Evolutionary conservation across 192 early-diverging fungal species (phyloP).

Genomic region (Rhizophagus sp.): DNA sequence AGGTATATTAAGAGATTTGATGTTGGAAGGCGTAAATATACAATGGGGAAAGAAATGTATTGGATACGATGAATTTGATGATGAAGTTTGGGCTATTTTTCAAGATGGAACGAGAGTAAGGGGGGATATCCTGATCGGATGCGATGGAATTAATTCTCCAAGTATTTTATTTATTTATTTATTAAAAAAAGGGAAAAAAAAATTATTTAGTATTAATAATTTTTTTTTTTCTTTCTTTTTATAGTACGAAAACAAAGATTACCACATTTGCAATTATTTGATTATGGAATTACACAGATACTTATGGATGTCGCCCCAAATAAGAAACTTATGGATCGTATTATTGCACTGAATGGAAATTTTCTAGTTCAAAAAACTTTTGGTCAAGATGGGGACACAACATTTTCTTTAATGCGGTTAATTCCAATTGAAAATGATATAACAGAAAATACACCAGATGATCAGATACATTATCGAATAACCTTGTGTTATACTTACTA

Average conservation of each 20-base stretch:
- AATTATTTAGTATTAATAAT: too few species aligned
- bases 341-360: background rate
- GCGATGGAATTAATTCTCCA: slow-evolving; percentile 17
- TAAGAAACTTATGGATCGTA: background rate
- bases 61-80: slow-evolving; percentile 6
- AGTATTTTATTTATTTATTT: slow-evolving; percentile 1
- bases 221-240: background rate
- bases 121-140: slow-evolving; percentile 12
- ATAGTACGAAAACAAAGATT: slow-evolving; percentile 14
- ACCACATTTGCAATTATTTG: background rate
- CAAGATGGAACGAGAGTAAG: slow-evolving; percentile 7
- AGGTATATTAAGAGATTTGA: background rate
- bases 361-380: background rate
- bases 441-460: background rate
- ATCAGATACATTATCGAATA: background rate
- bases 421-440: slow-evolving; percentile 7
- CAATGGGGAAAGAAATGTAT: slow-evolving; percentile 15
- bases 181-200: too few species aligned
- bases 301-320: background rate
- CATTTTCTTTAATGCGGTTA: background rate
- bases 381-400: background rate
- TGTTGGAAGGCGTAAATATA: background rate
- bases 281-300: background rate
- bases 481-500: background rate
- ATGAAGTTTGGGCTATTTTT: slow-evolving; percentile 17